phyloP scores from a whole-genome alignment of 805 yeast genomes.

The Starmerella gropengiesseri region DNA sequence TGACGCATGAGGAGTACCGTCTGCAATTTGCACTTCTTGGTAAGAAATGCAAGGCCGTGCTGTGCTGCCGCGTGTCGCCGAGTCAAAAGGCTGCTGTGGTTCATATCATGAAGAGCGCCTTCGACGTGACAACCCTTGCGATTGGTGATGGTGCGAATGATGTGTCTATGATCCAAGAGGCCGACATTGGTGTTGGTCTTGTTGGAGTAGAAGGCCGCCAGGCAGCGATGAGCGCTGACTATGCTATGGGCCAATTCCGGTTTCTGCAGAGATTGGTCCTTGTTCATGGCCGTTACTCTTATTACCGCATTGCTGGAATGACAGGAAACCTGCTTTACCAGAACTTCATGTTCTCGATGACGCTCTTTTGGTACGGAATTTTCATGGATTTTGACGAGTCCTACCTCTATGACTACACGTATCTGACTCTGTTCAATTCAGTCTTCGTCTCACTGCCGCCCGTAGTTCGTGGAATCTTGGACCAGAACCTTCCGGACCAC shows the following conservation, averaged over 20 bases:
- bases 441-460: conserved; percentile 75
- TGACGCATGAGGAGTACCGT: conserved; percentile 31
- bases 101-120: conserved; percentile 47
- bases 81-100: conserved; percentile 74
- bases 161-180: conserved; percentile 80
- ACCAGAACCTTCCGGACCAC: conserved; percentile 61
- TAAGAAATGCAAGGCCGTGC: conserved; percentile 65
- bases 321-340: conserved; percentile 69
- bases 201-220: conserved; percentile 83
- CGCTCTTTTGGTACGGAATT: conserved; percentile 68
- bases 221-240: conserved; percentile 79
- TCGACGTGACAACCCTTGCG: conserved; percentile 67
- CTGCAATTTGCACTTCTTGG: conserved; percentile 56
- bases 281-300: conserved; percentile 81
- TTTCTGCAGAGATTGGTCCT: conserved; percentile 52
- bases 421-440: conserved; percentile 65
- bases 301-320: conserved; percentile 63
- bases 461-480: conserved; percentile 58
- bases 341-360: conserved; percentile 60
- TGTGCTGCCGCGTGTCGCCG: conserved; percentile 78
- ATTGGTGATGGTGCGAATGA: conserved; percentile 84
- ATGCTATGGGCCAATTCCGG: conserved; percentile 71
- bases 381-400: conserved; percentile 63
- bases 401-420: conserved; percentile 66
- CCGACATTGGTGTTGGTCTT: conserved; percentile 75